Base-by-base conservation (phyloP, 1,284 basidiomycete genomes). In the Spongispora temasekensis region DNA sequence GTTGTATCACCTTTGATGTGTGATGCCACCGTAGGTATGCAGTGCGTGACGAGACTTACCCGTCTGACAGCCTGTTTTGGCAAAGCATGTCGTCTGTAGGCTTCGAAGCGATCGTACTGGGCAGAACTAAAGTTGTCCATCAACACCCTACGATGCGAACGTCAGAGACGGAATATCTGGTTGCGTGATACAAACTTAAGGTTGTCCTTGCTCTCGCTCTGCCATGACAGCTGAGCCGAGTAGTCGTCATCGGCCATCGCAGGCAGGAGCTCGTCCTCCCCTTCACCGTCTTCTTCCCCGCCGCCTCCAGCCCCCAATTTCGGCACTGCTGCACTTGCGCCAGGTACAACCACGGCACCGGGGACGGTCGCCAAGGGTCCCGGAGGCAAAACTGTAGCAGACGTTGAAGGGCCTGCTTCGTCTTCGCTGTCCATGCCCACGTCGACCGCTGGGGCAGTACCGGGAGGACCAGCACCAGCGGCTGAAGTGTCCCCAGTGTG, bases 61-160 rank as follows among this genome's bases (percentile, higher is more conserved):
- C 90, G 93, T 31, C 92, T 80, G 1, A 96, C 90, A 42, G 86
- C 88, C 64, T 89, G 87, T 72, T 95, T 95, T 5, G 91, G 89
- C 28, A 96, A 76, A 4, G 91, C 91, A 63, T 93, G 90, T 53
- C 93, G 80, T 59, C 94, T 80, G 68, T 94, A 96, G 0, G 91
- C 91, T 69, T 95, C 93, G 68, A 95, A 95, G 1, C 94, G 83
- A 58, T 95, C 93, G 68, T 94, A 92, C 71, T 97, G 94, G 17
- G 84, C 87, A 2, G 88, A 82, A n/a, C n/a, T n/a, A n/a, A n/a
- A n/a, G n/a, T n/a, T n/a, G 73, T 94, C 90, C 83, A 95, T 92
- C 59, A 95, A 78, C 48, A 95, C 88, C 70, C 92, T 93, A 32
- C n/a, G 28, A 25, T 23, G 13, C 2, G 44, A n/a, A n/a, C n/a